phyloP scores from a whole-genome alignment of 352 stramenopile genomes.

The Globisporangium viniferum region DNA sequence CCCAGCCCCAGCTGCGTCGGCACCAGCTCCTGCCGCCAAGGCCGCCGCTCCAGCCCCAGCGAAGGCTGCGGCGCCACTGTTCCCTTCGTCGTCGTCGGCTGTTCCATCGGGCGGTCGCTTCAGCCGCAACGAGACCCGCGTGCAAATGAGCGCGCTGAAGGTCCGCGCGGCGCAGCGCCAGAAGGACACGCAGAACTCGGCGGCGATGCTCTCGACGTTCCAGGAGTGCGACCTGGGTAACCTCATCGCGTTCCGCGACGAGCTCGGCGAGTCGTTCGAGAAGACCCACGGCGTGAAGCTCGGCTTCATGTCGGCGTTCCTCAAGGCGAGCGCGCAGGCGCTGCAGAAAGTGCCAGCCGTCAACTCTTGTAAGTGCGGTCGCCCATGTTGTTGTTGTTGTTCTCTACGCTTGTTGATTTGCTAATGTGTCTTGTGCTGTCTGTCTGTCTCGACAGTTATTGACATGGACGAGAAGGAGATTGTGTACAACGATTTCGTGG shows the following conservation, averaged over 20 bases:
- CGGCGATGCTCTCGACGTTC: slow-evolving; percentile 99
- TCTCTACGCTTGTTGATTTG: background rate
- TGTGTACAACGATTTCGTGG: slow-evolving; percentile 98
- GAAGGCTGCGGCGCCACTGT: slow-evolving; percentile 13
- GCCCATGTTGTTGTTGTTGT: background rate
- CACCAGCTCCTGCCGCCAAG: slow-evolving; percentile 25
- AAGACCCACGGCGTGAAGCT: slow-evolving; percentile 97
- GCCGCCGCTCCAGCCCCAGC: slow-evolving; percentile 19
- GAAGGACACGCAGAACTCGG: slow-evolving; percentile 98
- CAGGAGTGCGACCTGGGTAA: slow-evolving; percentile 97
- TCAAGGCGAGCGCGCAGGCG: slow-evolving; percentile 94
- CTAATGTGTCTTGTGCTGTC: slow-evolving; percentile 8
- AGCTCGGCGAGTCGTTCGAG: slow-evolving; percentile 92
- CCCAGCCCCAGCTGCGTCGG: slow-evolving; percentile 18
- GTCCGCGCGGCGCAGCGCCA: slow-evolving; percentile 93
- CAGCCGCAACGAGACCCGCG: slow-evolving; percentile 70
- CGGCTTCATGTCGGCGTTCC: slow-evolving; percentile 98
- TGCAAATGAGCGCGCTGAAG: slow-evolving; percentile 97
- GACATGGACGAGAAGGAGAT: slow-evolving; percentile 98
- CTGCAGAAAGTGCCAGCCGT: slow-evolving; percentile 93
- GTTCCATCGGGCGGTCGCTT: slow-evolving; percentile 23
- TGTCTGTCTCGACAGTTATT: slow-evolving; percentile 70
- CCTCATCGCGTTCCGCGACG: slow-evolving; percentile 92
- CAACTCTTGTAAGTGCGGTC: slow-evolving; percentile 88
- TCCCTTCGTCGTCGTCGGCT: slow-evolving; percentile 5